Percentiles rank a stretch among this genome's conserved stretches.
These are phyloP conservation scores for Fusarium fracticaudum DNA, from an alignment of 2,329 filamentous ascomycete genomes.

Conservation along the genomic window DNA sequence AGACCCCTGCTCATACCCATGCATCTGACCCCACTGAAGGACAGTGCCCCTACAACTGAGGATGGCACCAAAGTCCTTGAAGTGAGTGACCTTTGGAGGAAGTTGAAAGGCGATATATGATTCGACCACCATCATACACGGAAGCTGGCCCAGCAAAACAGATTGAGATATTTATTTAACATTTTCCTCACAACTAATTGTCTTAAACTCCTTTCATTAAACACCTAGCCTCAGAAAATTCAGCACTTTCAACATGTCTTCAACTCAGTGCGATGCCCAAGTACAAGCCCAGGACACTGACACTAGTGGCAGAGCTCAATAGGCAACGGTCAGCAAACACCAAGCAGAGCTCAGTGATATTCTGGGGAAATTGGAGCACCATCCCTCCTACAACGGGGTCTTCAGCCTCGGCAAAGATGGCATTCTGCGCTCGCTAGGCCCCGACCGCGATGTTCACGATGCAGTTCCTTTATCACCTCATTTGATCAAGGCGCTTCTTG, in stretches of 20 bases:
- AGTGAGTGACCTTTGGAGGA: not conserved
- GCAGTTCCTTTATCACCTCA: not conserved
- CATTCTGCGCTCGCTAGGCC: not conserved
- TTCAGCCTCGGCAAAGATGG: not conserved
- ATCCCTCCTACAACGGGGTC: not conserved
- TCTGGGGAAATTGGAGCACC: not conserved
- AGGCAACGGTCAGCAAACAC: not conserved
- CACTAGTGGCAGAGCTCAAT: not conserved
- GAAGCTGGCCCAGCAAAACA: not conserved
- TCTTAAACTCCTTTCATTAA: too few relatives aligned
- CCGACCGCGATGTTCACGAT: not conserved
- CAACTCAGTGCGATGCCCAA: not conserved
- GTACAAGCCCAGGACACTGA: not conserved
- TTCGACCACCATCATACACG: not conserved
- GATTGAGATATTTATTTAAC: too few relatives aligned
- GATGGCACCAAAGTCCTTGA: not conserved
- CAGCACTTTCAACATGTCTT: not conserved
- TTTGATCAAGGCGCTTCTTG: not conserved
- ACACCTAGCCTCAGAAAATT: too few relatives aligned
- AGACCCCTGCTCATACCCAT: not conserved
- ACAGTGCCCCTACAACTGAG: not conserved
- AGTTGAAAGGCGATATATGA: not conserved
- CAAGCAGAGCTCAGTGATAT: not conserved
- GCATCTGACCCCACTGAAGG: not conserved
- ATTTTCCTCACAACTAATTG: rapidly evolving